Conservation (phyloP, 2,329 filamentous ascomycete species). For the Trichoderma sp. region DNA sequence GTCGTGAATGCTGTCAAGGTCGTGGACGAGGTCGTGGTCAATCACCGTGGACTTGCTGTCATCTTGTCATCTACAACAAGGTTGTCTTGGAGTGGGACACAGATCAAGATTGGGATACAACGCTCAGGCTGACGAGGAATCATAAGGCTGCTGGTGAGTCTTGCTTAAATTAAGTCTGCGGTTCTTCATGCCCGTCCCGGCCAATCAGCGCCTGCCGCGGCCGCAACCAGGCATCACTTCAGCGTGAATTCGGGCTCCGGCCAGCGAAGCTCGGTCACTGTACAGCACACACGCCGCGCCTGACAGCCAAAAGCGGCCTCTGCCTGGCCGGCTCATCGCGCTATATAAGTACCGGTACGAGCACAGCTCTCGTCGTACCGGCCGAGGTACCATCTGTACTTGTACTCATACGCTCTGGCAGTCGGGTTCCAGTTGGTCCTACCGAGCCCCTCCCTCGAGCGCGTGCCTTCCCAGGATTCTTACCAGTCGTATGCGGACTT, state of each 20-base stretch:
- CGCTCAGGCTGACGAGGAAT: slow-evolving; percentile 20
- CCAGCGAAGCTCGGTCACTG: slow-evolving; percentile 25
- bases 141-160: slow-evolving; percentile 23
- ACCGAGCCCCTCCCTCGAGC: slow-evolving; percentile 26
- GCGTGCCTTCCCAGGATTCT: slow-evolving; percentile 26
- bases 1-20: not conserved
- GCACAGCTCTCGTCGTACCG: not conserved
- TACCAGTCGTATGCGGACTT: slow-evolving; percentile 25
- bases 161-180: slow-evolving; percentile 21
- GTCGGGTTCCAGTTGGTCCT: not conserved
- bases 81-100: not conserved
- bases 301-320: not conserved
- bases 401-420: too few relatives aligned
- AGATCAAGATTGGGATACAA: slow-evolving; percentile 26
- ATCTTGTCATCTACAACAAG: too few relatives aligned
- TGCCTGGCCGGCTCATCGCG: slow-evolving; percentile 17
- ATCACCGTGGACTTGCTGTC: too few relatives aligned
- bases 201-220: slow-evolving; percentile 23
- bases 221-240: slow-evolving; percentile 19
- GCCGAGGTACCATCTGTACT: not conserved
- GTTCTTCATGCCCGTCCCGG: slow-evolving; percentile 13
- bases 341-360: slow-evolving; percentile 14
- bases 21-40: slow-evolving; percentile 1
- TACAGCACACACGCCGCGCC: slow-evolving; percentile 20
- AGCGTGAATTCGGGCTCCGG: slow-evolving; percentile 18